Conservation (phyloP, 1,284 basidiomycete genomes). For the Irpex sp. region DNA sequence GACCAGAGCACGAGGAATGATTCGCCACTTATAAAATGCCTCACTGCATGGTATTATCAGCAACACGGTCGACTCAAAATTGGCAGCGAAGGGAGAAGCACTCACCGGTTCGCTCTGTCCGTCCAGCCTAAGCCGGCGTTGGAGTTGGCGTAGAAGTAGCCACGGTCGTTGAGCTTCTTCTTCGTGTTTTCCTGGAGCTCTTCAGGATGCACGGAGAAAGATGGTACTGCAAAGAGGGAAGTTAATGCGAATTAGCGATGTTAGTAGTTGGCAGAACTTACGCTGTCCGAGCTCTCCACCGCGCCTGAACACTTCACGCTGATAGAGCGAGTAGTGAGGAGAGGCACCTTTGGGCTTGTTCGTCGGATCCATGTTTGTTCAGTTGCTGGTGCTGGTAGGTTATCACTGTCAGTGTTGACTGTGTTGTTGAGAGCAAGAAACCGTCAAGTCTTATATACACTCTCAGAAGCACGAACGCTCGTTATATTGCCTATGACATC, state of each 20-base stretch:
- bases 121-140: constrained; percentile 58
- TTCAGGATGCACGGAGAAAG: constrained; percentile 45
- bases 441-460: background rate
- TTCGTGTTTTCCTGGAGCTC: constrained; percentile 47
- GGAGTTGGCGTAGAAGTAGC: constrained; percentile 53
- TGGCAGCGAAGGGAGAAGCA: background rate
- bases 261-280: constrained; percentile 19
- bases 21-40: constrained; percentile 48
- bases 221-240: constrained; percentile 23
- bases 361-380: constrained; percentile 43
- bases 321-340: constrained; percentile 54
- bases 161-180: constrained; percentile 47
- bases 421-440: background rate
- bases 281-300: constrained; percentile 38
- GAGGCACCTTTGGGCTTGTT: constrained; percentile 50
- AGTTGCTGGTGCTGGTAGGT: background rate
- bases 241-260: background rate
- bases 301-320: constrained; percentile 47
- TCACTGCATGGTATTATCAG: constrained; percentile 26
- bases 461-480: background rate
- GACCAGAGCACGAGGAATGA: constrained; percentile 56
- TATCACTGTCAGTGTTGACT: background rate
- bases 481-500: background rate
- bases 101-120: constrained; percentile 47
- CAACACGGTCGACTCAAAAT: background rate